Evolutionary conservation across 176 grass and related monocot species (phyloP).

Genomic region (Oryza australiensis): DNA sequence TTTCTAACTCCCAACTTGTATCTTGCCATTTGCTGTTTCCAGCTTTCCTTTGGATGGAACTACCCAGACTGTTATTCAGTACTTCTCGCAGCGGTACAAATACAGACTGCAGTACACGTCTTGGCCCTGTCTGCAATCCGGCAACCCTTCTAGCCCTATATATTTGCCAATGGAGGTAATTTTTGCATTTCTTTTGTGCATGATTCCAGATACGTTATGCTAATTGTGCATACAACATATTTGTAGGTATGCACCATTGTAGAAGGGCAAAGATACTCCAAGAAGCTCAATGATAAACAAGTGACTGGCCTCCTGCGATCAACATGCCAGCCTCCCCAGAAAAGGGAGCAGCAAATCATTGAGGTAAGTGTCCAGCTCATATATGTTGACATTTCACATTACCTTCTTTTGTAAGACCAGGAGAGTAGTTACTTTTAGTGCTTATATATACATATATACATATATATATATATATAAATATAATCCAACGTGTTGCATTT

Average conservation of each 20-base stretch:
- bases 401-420: background rate
- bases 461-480: too few species aligned
- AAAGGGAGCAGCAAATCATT: constrained; percentile 51
- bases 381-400: background rate
- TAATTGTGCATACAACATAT: constrained; percentile 21
- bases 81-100: constrained; percentile 55
- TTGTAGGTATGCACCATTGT: constrained; percentile 75
- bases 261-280: constrained; percentile 64
- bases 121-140: constrained; percentile 76
- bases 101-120: constrained; percentile 38
- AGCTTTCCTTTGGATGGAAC: constrained; percentile 64
- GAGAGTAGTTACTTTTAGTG: constrained; percentile 1
- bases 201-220: background rate
- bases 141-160: constrained; percentile 55
- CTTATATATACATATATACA: too few species aligned
- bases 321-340: constrained; percentile 55
- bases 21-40: constrained; percentile 23
- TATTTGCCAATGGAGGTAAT: constrained; percentile 85
- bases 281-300: constrained; percentile 64
- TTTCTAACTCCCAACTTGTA: background rate
- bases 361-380: constrained; percentile 32
- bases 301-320: constrained; percentile 48
- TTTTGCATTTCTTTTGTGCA: constrained; percentile 7
- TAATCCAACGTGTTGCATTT: background rate
- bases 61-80: constrained; percentile 52